A percentile compares a stretch with the other conserved stretches of the same genome.
phyloP scores from a whole-genome alignment of 2,329 filamentous ascomycete species.

The Ustilaginoidea virens region DNA sequence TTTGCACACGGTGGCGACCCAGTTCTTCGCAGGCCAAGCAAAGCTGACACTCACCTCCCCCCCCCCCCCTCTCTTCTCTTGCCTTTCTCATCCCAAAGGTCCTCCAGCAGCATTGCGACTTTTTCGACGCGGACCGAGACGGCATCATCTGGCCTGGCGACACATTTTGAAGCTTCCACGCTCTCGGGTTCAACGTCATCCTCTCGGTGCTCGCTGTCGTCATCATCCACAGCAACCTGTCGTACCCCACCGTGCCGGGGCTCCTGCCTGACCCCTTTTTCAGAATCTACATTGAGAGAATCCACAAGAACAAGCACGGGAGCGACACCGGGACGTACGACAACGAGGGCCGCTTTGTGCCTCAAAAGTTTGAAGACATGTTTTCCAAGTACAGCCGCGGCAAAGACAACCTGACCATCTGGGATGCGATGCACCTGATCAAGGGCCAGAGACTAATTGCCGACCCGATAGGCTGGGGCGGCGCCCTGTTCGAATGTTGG shows the following conservation, averaged over 20 bases:
- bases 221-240: constrained; percentile 26
- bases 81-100: too few relatives aligned
- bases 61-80: too few relatives aligned
- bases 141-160: constrained; percentile 23
- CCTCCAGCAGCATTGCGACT: constrained; percentile 23
- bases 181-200: constrained; percentile 22
- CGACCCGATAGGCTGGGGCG: constrained; percentile 25
- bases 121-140: constrained; percentile 25
- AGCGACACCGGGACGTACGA: constrained; percentile 31
- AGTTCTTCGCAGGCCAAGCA: too few relatives aligned
- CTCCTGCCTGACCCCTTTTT: constrained; percentile 22
- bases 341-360: constrained; percentile 30
- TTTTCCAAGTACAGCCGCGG: constrained; percentile 29
- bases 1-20: too few relatives aligned
- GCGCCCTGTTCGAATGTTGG: constrained; percentile 11
- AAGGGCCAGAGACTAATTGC: constrained; percentile 23
- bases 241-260: constrained; percentile 25
- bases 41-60: too few relatives aligned
- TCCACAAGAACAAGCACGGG: constrained; percentile 30
- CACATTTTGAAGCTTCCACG: constrained; percentile 23
- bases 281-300: constrained; percentile 19
- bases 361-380: constrained; percentile 34
- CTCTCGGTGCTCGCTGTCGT: constrained; percentile 23
- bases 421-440: constrained; percentile 20
- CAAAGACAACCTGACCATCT: constrained; percentile 21